Percentiles rank a stretch among this genome's conserved stretches.
Conservation (phyloP, 176 grass and related monocot genomes). For the Hordeum marinum region DNA sequence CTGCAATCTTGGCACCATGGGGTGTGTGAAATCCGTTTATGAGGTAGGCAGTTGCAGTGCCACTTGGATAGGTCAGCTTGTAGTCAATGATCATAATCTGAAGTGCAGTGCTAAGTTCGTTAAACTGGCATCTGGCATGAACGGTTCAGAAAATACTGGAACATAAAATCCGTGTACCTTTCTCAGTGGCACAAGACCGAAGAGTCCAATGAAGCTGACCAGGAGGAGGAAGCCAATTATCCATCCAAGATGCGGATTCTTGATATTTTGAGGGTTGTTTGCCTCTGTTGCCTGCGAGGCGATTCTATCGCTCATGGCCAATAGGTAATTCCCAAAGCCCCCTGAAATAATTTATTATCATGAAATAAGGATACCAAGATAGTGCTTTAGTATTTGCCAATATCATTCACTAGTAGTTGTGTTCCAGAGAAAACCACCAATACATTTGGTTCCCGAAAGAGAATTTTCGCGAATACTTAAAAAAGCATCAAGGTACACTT, state of each 20-base stretch:
- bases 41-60: constrained; percentile 55
- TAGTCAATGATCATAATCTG: constrained; percentile 72
- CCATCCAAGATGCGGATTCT: constrained; percentile 38
- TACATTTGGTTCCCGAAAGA: not conserved
- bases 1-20: constrained; percentile 46
- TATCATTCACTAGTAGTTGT: not conserved
- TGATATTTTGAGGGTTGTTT: constrained; percentile 39
- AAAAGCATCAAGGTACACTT: not conserved
- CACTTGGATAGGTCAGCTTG: constrained; percentile 63
- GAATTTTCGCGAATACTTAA: not conserved
- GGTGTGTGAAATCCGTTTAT: constrained; percentile 64
- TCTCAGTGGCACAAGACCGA: constrained; percentile 47
- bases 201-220: constrained; percentile 54
- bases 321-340: constrained; percentile 38
- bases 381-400: not conserved
- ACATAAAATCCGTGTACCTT: constrained; percentile 26
- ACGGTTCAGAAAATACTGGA: not conserved
- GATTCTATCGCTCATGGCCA: constrained; percentile 41
- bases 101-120: constrained; percentile 10
- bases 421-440: not conserved
- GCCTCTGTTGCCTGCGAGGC: constrained; percentile 32
- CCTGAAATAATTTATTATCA: constrained; percentile 16
- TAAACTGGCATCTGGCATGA: not conserved
- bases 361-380: not conserved
- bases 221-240: constrained; percentile 54